Conservation (phyloP, 495 filamentous ascomycete species). For the Mycothermus thermophilus region DNA sequence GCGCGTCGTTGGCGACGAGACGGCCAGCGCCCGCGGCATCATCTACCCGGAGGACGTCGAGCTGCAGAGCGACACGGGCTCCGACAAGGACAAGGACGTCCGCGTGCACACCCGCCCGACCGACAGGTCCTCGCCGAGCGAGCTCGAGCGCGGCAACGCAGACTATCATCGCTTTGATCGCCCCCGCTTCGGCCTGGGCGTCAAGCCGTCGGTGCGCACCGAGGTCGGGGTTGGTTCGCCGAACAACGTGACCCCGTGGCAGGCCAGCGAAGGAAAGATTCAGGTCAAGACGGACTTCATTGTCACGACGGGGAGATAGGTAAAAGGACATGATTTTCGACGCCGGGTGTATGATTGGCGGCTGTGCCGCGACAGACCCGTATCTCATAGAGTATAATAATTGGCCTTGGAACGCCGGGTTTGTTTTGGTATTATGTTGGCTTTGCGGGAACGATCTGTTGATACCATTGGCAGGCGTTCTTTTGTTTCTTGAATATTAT, state of each 20-base stretch:
- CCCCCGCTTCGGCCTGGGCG: too few species aligned
- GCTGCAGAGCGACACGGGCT: conserved; percentile 15
- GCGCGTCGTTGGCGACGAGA: conserved; percentile 5
- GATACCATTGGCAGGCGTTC: too few species aligned
- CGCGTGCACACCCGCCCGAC: not conserved
- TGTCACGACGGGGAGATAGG: conserved; percentile 1
- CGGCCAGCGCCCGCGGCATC: conserved; percentile 9
- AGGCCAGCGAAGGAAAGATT: conserved; percentile 5
- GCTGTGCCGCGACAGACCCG: too few species aligned
- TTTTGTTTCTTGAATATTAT: too few species aligned
- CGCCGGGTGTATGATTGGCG: too few species aligned
- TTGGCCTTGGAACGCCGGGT: too few species aligned
- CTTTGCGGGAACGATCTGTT: too few species aligned
- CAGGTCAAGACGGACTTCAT: conserved; percentile 11
- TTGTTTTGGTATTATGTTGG: not conserved
- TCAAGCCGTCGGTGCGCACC: conserved; percentile 12
- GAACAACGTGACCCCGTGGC: not conserved
- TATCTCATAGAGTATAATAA: too few species aligned
- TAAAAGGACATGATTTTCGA: not conserved
- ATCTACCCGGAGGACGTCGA: conserved; percentile 17
- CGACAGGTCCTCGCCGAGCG: not conserved
- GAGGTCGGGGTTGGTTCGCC: conserved; percentile 11
- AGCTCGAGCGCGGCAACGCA: too few species aligned
- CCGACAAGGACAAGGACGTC: conserved; percentile 7
- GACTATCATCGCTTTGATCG: too few species aligned